Percentiles rank a stretch among this genome's conserved stretches.
Conservation (phyloP, 805 yeast genomes). For the Schwanniomyces vanrijiae region DNA sequence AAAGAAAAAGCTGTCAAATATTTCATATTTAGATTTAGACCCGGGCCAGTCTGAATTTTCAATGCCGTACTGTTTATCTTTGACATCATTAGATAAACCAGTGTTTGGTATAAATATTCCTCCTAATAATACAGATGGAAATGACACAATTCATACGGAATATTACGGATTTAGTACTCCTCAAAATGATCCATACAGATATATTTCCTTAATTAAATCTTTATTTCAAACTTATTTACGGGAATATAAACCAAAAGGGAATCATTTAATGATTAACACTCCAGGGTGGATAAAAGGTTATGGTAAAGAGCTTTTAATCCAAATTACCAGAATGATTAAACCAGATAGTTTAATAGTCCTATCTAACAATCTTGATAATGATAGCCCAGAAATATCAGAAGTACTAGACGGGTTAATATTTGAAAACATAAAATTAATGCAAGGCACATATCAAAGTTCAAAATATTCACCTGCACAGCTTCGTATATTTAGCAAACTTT, state of each 20-base stretch:
- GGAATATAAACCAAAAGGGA: constrained; percentile 18
- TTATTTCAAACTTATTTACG: constrained; percentile 34
- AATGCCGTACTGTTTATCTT: constrained; percentile 67
- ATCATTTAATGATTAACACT: constrained; percentile 63
- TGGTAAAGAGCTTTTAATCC: constrained; percentile 65
- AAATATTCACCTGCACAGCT: constrained; percentile 52
- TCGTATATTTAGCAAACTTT: constrained; percentile 49
- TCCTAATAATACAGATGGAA: constrained; percentile 11
- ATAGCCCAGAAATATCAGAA: constrained; percentile 26
- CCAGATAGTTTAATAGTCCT: constrained; percentile 63
- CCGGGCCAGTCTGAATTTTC: constrained; percentile 88
- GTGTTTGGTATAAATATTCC: constrained; percentile 30
- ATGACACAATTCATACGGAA: constrained; percentile 14
- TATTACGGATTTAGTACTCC: constrained; percentile 72
- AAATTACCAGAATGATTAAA: constrained; percentile 41
- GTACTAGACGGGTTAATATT: constrained; percentile 24
- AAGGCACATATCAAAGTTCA: constrained; percentile 32
- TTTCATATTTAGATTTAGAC: constrained; percentile 71
- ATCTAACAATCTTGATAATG: constrained; percentile 19
- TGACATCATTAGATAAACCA: constrained; percentile 35
- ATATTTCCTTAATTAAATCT: constrained; percentile 41
- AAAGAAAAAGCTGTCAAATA: constrained; percentile 18
- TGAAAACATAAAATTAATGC: constrained; percentile 24
- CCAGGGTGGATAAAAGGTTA: constrained; percentile 94
- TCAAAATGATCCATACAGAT: constrained; percentile 60